These are phyloP conservation scores for Dunaliella sp. DNA, from an alignment of 139 green algal species.

Conservation along the genomic window DNA sequence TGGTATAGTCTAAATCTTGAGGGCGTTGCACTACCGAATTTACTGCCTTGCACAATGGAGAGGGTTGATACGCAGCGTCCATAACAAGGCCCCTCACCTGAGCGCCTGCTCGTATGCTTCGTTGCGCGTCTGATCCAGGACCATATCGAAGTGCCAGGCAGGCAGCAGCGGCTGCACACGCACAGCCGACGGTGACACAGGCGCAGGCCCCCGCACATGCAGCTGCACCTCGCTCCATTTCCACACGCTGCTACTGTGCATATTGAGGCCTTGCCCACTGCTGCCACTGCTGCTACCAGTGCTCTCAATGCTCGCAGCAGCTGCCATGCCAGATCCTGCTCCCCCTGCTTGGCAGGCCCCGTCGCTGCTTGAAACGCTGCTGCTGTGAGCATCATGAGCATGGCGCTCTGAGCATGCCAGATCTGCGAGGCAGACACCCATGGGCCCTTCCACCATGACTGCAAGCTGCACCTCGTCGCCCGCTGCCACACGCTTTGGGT, in stretches of 20 bases:
- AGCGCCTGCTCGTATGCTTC: background rate
- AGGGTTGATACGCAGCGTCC: too few species aligned
- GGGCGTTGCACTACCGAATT: too few species aligned
- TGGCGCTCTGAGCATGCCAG: too few species aligned
- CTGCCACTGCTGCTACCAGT: background rate
- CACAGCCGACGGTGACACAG: background rate
- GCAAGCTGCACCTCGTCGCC: background rate
- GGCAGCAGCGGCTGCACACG: background rate
- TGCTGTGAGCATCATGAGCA: too few species aligned
- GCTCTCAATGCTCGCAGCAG: too few species aligned
- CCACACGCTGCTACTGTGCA: background rate
- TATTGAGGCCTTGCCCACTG: background rate
- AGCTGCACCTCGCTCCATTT: background rate
- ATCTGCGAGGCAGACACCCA: background rate
- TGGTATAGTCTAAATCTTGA: too few species aligned
- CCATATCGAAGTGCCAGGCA: background rate
- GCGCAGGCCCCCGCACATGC: background rate
- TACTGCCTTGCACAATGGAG: too few species aligned
- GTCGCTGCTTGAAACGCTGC: too few species aligned
- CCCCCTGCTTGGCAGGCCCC: background rate
- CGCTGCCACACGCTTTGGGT: background rate
- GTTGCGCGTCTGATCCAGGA: background rate
- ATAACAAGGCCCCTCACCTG: too few species aligned
- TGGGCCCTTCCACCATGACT: background rate
- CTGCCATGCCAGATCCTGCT: too few species aligned